Conservation (phyloP, 2,329 filamentous ascomycete genomes). For the Scytalidium sp. region DNA sequence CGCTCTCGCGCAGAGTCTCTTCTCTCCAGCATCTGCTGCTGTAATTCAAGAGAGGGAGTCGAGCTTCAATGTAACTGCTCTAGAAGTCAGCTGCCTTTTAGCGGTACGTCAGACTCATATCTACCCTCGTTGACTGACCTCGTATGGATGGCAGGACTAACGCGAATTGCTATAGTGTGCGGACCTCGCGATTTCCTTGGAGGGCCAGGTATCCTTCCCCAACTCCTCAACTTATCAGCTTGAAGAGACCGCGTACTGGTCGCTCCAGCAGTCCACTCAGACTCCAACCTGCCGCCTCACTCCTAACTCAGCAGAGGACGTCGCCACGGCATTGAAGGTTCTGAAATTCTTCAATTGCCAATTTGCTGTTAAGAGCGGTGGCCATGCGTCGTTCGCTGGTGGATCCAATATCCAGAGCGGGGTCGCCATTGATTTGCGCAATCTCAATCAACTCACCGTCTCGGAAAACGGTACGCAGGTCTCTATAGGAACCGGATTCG, state of each 20-base stretch:
- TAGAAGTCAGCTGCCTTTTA: no score
- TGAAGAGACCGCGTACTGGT: conserved; percentile 14
- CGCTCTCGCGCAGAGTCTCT: no score
- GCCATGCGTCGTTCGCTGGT: conserved; percentile 32
- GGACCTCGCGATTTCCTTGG: no score
- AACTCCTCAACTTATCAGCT: conserved; percentile 10
- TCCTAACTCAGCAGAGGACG: conserved; percentile 12
- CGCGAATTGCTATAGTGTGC: no score
- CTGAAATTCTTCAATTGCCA: conserved; percentile 12
- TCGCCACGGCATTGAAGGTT: conserved; percentile 14
- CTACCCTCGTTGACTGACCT: no score
- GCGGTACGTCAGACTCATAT: no score
- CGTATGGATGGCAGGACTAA: no score
- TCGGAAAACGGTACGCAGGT: conserved; percentile 24
- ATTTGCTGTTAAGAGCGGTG: conserved; percentile 22
- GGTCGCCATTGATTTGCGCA: conserved; percentile 44
- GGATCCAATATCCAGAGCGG: conserved; percentile 48
- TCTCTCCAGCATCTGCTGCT: no score
- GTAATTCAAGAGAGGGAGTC: no score
- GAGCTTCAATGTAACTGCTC: no score
- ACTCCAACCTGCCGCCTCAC: conserved; percentile 18
- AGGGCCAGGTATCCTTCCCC: conserved; percentile 14
- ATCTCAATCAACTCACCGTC: conserved; percentile 20
- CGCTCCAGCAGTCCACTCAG: conserved; percentile 12
- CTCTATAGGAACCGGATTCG: conserved; percentile 32